Evolutionary conservation across 2,329 filamentous ascomycete genomes (phyloP).

Genomic region (Penicillium oxalicum): DNA sequence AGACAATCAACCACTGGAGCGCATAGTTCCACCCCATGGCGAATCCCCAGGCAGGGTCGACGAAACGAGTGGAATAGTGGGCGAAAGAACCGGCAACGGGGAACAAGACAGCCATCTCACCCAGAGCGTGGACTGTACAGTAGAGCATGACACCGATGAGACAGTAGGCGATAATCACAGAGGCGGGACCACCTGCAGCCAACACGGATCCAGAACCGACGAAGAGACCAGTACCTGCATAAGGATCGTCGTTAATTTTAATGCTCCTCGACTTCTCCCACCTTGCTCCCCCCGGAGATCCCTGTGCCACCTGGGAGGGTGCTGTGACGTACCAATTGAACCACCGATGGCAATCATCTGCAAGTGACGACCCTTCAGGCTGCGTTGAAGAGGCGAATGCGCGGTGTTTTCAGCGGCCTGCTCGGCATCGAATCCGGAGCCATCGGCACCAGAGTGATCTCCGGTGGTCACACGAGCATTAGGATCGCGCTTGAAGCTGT

Average conservation of each 20-base stretch:
- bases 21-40: conserved; percentile 96
- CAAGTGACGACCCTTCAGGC: conserved; percentile 75
- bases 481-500: conserved; percentile 44
- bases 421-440: conserved; percentile 59
- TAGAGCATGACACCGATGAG: conserved; percentile 84
- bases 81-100: conserved; percentile 90
- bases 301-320: not conserved
- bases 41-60: conserved; percentile 92
- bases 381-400: conserved; percentile 66
- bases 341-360: conserved; percentile 98
- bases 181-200: conserved; percentile 67
- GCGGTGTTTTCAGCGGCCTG: conserved; percentile 58
- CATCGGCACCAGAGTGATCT: conserved; percentile 44
- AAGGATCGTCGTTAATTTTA: not conserved
- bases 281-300: not conserved
- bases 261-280: not conserved
- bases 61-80: conserved; percentile 82
- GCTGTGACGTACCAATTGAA: conserved; percentile 60
- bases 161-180: conserved; percentile 68
- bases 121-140: conserved; percentile 84
- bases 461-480: conserved; percentile 33
- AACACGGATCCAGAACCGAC: conserved; percentile 73
- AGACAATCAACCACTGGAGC: conserved; percentile 75
- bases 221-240: conserved; percentile 70
- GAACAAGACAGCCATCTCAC: conserved; percentile 84